Evolutionary conservation across 768 basidiomycete genomes (phyloP).

Genomic region (Crassisporium funariophilum): DNA sequence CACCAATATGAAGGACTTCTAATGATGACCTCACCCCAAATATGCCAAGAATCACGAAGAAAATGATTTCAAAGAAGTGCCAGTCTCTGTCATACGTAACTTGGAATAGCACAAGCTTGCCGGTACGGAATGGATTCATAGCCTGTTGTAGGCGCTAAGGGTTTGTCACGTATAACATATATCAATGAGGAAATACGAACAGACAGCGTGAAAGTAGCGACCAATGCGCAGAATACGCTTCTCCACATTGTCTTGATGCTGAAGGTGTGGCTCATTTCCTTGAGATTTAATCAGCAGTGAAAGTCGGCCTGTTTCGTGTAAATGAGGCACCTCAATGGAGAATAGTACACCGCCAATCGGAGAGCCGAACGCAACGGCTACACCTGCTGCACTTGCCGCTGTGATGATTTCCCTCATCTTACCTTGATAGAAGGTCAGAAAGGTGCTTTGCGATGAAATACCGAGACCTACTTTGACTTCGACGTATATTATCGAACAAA

Average conservation of each 20-base stretch:
- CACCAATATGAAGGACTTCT: background rate
- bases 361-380: constrained; percentile 97
- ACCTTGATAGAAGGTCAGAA: constrained; percentile 38
- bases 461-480: constrained; percentile 75
- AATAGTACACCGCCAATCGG: constrained; percentile 98
- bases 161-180: background rate
- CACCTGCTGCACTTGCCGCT: constrained; percentile 95
- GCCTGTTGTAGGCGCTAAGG: constrained; percentile 50
- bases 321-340: constrained; percentile 79
- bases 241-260: constrained; percentile 99
- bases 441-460: background rate
- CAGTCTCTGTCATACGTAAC: constrained; percentile 97
- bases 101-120: constrained; percentile 97
- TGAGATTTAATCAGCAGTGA: constrained; percentile 2
- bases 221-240: constrained; percentile 95
- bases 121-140: constrained; percentile 98
- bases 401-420: constrained; percentile 91
- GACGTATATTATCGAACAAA: constrained; percentile 76
- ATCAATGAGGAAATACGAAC: constrained; percentile 61
- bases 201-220: constrained; percentile 94
- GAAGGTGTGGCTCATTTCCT: constrained; percentile 99
- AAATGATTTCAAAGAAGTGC: constrained; percentile 99
- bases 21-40: constrained; percentile 76
- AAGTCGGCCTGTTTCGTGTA: background rate
- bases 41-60: constrained; percentile 92